A percentile compares a stretch with the other conserved stretches of the same genome.
phyloP scores from a whole-genome alignment of 2,329 filamentous ascomycete genomes.

The Zarea fungicola region DNA sequence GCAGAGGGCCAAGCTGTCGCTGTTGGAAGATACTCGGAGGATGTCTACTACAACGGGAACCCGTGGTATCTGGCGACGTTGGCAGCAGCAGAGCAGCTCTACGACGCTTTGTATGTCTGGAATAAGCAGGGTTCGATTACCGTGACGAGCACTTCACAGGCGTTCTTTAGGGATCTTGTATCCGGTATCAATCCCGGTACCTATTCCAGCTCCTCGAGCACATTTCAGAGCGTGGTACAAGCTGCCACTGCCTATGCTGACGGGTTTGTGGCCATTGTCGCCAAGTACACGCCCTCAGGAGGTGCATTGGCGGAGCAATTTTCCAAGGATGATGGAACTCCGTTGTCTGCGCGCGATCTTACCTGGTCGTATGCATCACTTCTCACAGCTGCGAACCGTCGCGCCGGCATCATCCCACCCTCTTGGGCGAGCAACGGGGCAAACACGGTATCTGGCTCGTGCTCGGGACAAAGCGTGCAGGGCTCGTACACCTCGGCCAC shows the following conservation, averaged over 20 bases:
- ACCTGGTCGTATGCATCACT: conserved; percentile 73
- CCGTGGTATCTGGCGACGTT: conserved; percentile 77
- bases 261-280: conserved; percentile 57
- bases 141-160: conserved; percentile 58
- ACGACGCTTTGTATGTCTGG: conserved; percentile 71
- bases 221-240: conserved; percentile 50
- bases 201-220: conserved; percentile 44
- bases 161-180: conserved; percentile 66
- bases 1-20: conserved; percentile 53
- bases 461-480: conserved; percentile 39
- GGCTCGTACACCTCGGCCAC: conserved; percentile 50
- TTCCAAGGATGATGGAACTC: conserved; percentile 44
- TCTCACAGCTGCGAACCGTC: conserved; percentile 55
- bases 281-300: conserved; percentile 54
- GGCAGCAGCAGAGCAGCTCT: conserved; percentile 74
- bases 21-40: conserved; percentile 65
- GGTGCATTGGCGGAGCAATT: conserved; percentile 68
- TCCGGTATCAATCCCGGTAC: conserved; percentile 55
- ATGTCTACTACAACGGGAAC: conserved; percentile 72
- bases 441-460: conserved; percentile 44
- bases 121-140: conserved; percentile 56
- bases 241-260: conserved; percentile 56
- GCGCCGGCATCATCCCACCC: conserved; percentile 48
- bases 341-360: conserved; percentile 59
- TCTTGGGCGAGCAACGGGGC: conserved; percentile 48